Conservation (phyloP, 352 stramenopile species). For the Phytopythium oedochilum region DNA sequence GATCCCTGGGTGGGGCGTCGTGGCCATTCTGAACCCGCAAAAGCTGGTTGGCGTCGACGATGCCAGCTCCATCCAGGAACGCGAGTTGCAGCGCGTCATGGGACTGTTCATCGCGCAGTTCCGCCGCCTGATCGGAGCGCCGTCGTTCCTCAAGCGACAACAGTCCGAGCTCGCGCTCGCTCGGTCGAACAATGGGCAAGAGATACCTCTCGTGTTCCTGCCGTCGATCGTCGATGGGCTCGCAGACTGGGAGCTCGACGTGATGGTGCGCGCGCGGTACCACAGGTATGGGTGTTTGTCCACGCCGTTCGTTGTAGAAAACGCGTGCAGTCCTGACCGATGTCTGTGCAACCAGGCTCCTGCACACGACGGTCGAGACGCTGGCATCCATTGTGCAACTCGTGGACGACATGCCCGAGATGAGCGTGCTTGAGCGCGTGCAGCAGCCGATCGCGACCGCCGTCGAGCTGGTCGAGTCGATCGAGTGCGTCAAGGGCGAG, state of each 20-base stretch:
- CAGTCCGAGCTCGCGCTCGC: conserved; percentile 12
- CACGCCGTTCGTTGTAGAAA: background rate
- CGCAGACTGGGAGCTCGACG: conserved; percentile 71
- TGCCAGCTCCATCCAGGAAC: background rate
- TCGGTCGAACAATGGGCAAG: background rate
- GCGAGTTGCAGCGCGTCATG: conserved; percentile 53
- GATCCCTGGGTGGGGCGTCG: conserved; percentile 63
- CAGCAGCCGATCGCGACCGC: conserved; percentile 48
- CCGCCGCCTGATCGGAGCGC: conserved; percentile 53
- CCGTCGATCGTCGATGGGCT: conserved; percentile 45
- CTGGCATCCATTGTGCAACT: conserved; percentile 71
- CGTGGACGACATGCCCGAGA: conserved; percentile 60
- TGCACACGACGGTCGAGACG: conserved; percentile 53
- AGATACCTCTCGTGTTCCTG: conserved; percentile 30
- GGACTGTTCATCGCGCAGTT: conserved; percentile 63
- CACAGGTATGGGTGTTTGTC: conserved; percentile 18
- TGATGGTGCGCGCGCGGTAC: conserved; percentile 40
- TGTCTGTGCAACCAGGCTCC: conserved; percentile 19
- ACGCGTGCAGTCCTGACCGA: background rate
- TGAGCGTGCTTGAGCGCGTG: conserved; percentile 66
- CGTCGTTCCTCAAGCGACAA: conserved; percentile 43
- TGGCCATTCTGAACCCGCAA: conserved; percentile 49
- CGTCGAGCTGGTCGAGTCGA: conserved; percentile 42
- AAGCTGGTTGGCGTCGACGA: conserved; percentile 11
- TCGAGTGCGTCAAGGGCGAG: conserved; percentile 23